These are phyloP conservation scores for Blastobotrys illinoisensis DNA, from an alignment of 1,139 yeast species.

Conservation along the genomic window DNA sequence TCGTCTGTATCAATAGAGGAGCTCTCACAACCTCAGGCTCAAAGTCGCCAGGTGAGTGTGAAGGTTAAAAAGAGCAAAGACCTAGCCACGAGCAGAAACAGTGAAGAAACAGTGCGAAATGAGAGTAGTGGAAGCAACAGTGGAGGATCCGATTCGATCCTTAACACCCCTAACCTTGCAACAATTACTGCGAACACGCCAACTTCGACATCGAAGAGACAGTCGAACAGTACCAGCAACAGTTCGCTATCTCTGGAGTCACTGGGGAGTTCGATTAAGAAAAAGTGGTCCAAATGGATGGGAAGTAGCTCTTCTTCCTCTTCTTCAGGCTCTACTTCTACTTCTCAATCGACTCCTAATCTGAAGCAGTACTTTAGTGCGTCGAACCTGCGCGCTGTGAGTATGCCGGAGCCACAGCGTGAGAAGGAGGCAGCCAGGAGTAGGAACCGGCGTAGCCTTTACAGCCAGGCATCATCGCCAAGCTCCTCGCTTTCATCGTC, in stretches of 20 bases:
- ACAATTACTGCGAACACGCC: constrained; percentile 3
- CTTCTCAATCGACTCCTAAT: constrained; percentile 8
- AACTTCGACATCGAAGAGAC: constrained; percentile 14
- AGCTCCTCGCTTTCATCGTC: constrained; percentile 15
- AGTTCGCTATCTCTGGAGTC: not conserved
- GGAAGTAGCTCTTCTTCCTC: not conserved
- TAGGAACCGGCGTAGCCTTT: not conserved
- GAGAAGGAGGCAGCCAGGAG: not conserved
- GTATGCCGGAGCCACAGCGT: not conserved
- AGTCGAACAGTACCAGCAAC: constrained; percentile 2
- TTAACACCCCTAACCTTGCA: not conserved
- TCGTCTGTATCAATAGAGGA: constrained; percentile 8
- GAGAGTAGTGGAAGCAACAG: not conserved
- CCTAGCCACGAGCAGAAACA: not conserved
- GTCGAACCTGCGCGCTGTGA: not conserved
- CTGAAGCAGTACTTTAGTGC: constrained; percentile 14
- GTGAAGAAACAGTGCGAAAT: not conserved
- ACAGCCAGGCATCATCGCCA: constrained; percentile 8
- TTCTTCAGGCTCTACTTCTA: not conserved
- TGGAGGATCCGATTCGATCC: not conserved
- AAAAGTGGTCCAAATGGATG: not conserved
- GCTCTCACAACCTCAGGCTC: not conserved
- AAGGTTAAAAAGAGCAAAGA: not conserved
- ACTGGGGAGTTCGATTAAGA: constrained; percentile 1
- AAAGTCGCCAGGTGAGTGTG: not conserved